phyloP scores from a whole-genome alignment of 805 yeast species.

The Suhomyces vadensis region DNA sequence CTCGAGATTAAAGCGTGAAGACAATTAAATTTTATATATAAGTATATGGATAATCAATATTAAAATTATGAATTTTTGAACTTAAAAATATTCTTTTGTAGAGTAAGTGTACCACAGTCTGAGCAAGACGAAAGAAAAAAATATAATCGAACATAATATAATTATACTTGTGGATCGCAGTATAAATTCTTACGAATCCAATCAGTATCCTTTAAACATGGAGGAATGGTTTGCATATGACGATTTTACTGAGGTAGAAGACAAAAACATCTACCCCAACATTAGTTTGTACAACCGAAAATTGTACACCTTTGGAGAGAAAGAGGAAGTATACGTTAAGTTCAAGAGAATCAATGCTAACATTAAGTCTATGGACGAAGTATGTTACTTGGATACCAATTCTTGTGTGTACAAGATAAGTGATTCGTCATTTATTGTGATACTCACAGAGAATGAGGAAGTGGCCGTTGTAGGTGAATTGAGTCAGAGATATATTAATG shows the following conservation, averaged over 20 bases:
- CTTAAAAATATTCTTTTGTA: too few species aligned
- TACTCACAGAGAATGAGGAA: neutral
- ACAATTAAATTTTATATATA: too few species aligned
- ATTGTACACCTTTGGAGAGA: neutral
- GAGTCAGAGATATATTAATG: neutral
- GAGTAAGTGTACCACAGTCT: too few species aligned
- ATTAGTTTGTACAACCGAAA: neutral
- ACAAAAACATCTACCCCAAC: neutral
- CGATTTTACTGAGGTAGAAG: neutral
- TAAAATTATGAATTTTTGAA: too few species aligned
- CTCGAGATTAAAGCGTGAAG: too few species aligned
- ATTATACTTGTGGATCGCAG: too few species aligned
- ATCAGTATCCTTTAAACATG: too few species aligned
- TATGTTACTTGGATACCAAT: neutral
- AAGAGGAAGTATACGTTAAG: neutral
- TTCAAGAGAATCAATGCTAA: neutral
- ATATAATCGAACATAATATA: too few species aligned
- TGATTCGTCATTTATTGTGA: neutral
- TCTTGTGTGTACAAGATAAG: neutral
- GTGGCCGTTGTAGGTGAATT: constrained; percentile 2
- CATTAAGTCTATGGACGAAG: neutral
- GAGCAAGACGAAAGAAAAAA: too few species aligned
- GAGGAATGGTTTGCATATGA: neutral
- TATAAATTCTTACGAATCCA: too few species aligned
- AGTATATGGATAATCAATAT: too few species aligned